Evolutionary conservation across 2,329 filamentous ascomycete genomes (phyloP).

Genomic region (Delphinella strobiligena): DNA sequence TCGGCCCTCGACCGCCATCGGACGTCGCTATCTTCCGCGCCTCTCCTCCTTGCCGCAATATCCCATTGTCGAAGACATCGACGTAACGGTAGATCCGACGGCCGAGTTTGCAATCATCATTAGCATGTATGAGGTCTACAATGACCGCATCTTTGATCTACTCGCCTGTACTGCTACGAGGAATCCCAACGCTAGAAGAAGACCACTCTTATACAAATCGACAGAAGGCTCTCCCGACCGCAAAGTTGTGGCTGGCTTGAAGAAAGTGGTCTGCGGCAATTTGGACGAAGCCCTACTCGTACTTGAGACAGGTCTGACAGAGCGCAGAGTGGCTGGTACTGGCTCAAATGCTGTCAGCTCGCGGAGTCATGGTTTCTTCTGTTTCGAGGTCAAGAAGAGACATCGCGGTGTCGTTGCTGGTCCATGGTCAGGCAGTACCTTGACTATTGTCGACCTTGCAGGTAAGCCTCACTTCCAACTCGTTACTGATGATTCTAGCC

Average conservation of each 20-base stretch:
- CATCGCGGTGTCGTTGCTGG: constrained; percentile 37
- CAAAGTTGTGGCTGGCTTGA: constrained; percentile 87
- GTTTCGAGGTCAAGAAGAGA: constrained; percentile 84
- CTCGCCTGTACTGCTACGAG: constrained; percentile 52
- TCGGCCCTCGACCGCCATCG: not conserved
- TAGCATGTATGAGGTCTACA: constrained; percentile 99
- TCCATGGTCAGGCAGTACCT: constrained; percentile 61
- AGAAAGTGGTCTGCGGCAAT: constrained; percentile 75
- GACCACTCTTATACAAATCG: constrained; percentile 79
- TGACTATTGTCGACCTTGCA: constrained; percentile 85
- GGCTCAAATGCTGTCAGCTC: constrained; percentile 88
- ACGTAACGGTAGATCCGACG: constrained; percentile 52
- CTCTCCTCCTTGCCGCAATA: constrained; percentile 59
- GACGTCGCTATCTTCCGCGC: constrained; percentile 45
- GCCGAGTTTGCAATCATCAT: constrained; percentile 80
- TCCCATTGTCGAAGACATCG: constrained; percentile 62
- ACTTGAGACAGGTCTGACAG: constrained; percentile 76
- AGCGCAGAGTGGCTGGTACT: constrained; percentile 79
- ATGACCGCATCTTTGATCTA: constrained; percentile 93
- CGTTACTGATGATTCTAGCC: too few species aligned
- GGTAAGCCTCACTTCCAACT: constrained; percentile 36
- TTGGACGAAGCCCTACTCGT: constrained; percentile 80
- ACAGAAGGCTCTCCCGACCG: constrained; percentile 79
- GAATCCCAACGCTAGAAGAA: constrained; percentile 45
- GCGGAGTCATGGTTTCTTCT: constrained; percentile 91